Base-by-base conservation (phyloP, 2,329 filamentous ascomycete genomes). In the Aspergillus transmontanensis region DNA sequence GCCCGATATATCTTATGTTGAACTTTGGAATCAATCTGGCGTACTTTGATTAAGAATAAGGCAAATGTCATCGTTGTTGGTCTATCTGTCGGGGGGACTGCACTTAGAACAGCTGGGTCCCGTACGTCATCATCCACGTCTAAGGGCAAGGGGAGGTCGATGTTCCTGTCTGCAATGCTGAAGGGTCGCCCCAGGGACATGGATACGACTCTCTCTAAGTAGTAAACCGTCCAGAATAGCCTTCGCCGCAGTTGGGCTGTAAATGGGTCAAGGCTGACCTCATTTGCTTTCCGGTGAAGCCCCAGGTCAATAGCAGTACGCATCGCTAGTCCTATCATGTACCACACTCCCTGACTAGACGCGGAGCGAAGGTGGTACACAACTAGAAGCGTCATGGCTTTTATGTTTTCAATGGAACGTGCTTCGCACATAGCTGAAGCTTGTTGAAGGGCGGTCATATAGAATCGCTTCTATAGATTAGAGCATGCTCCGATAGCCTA, bases 281-380 rank as follows among this genome's bases (percentile, higher is more conserved):
- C 81, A 61, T 82, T 79, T 46, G 80, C 79, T 60, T 80, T 82
- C 53, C 81, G 76, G 63, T 85, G 83, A 32, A 85, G 74, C 6
- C 83, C 83, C 3, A 85, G 75, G 61, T 85, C 83, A 56, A 85
- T 83, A 59, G 81, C 82, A 9, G 81, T 85, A 46, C 83, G 79
- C 81, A 85, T 85, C 2, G 83, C 83, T 21, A 85, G 75, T 14
- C 83, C 83, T 48, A 84, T 82, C 78, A 85, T 83, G 67, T 85
- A 85, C 83, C 83, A 85, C 56, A 85, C 77, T 10, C 82, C 83
- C 62, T 82, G 81, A 36, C 81, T 82, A 0, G 82, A 83, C 11
- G 81, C 78, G 1, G 81, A 83, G 9, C 83, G 79, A 3, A 85
- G 74, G 67, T 85, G 83, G 65, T 84, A 85, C 4, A 85, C 72